phyloP scores from a whole-genome alignment of 805 yeast genomes.

The Saccharomyces jurei region DNA sequence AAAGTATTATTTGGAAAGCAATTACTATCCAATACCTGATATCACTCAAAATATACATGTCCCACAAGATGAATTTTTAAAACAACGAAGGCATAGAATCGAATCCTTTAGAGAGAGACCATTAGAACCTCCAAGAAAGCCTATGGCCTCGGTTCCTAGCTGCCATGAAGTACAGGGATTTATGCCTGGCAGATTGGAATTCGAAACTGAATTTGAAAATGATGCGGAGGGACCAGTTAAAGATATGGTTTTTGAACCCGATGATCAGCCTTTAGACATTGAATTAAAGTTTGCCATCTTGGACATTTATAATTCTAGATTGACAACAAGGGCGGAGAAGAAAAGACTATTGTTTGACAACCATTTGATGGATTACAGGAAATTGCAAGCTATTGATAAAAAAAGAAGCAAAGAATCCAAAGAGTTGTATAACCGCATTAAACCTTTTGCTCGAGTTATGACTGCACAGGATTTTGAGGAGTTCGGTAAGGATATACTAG shows the following conservation, averaged over 20 bases:
- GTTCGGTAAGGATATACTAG: conserved; percentile 63
- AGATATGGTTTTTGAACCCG: conserved; percentile 93
- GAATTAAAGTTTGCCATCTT: conserved; percentile 81
- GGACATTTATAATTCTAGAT: conserved; percentile 81
- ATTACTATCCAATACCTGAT: conserved; percentile 82
- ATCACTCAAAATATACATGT: conserved; percentile 64
- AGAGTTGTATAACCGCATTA: conserved; percentile 64
- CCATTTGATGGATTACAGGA: conserved; percentile 74
- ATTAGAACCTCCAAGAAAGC: conserved; percentile 78
- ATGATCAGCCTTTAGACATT: conserved; percentile 80
- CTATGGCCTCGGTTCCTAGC: conserved; percentile 86
- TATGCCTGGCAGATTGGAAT: conserved; percentile 98
- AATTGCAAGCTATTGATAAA: conserved; percentile 74
- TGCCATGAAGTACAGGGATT: conserved; percentile 96
- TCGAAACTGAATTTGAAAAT: conserved; percentile 92
- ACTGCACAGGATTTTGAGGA: conserved; percentile 72
- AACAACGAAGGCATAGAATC: conserved; percentile 58
- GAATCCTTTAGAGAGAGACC: conserved; percentile 68
- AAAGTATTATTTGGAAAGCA: conserved; percentile 58
- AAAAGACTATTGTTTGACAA: conserved; percentile 76
- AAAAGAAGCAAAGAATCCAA: conserved; percentile 83
- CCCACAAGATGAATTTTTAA: conserved; percentile 60
- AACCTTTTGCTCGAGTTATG: conserved; percentile 76
- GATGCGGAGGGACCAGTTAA: conserved; percentile 93
- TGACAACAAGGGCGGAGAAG: conserved; percentile 87